Evolutionary conservation across 192 early-diverging fungal species (phyloP), one percentile per base, ranked within the genome.

Genomic region (Coemansia aciculifera): DNA sequence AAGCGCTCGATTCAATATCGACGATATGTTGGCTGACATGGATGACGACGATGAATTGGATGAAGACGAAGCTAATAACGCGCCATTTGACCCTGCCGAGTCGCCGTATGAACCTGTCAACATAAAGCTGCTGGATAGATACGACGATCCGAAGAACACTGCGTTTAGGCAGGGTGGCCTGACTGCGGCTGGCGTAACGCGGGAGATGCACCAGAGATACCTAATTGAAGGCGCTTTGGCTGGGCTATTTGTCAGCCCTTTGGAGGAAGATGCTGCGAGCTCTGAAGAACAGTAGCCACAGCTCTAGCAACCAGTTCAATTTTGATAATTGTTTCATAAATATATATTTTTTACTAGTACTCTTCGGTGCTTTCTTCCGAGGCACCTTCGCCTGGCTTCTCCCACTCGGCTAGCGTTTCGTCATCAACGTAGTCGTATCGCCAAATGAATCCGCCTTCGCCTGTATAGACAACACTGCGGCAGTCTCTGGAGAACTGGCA

Each of bases 401-500:
- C 88, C 93, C 93, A 94, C 60, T 90, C 88, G 10, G 85, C 83
- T 27, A 94, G 72, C 15, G 84, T 89, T 49, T 87, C 90, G 67
- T 93, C 87, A 37, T 87, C 86, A 27, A 92, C 86, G 75, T 91
- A 92, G 74, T 92, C 90, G 72, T 91, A 93, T 57, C 93, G 79
- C 91, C 92, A 93, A 42, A 95, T 87, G 67, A 92, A 91, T 0
- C 89, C 88, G 32, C 90, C 92, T 43, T 92, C 91, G 43, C 91
- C 89, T 29, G 86, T 87, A 48, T 88, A 90, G 9, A 92, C 72
- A 11, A 95, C 78, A 46, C 88, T 87, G 37, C 89, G 85, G 71
- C 87, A 88, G 75, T 94, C 90, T 36, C 87, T 69, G 0, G 92
- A 83, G 80, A 95, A 94, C 48, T 85, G 85, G 69, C 91, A 92